Evolutionary conservation across 2,329 filamentous ascomycete genomes (phyloP).

Genomic region (Diplocarpon rosae): DNA sequence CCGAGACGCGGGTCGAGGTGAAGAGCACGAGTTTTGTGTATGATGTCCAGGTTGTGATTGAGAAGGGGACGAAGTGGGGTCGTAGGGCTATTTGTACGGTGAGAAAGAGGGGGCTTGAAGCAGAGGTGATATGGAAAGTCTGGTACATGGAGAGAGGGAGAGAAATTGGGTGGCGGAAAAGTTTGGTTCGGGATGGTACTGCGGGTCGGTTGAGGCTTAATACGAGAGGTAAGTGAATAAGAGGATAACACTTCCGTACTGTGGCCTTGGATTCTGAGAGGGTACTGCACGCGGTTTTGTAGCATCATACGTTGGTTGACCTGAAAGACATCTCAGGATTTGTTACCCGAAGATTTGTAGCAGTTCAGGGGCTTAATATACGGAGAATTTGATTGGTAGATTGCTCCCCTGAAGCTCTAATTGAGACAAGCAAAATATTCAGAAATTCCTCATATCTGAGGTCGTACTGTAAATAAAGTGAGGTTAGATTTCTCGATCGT

Average conservation of each 20-base stretch:
- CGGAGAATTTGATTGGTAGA: too few relatives aligned
- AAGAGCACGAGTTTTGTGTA: slow-evolving; percentile 48
- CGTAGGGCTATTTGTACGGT: slow-evolving; percentile 34
- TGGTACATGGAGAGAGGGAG: slow-evolving; percentile 40
- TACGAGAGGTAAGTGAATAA: not conserved
- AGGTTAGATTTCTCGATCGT: too few relatives aligned
- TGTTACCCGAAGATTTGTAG: too few relatives aligned
- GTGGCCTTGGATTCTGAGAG: too few relatives aligned
- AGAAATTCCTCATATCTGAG: too few relatives aligned
- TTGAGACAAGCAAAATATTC: too few relatives aligned
- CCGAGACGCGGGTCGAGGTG: slow-evolving; percentile 42
- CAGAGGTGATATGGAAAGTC: slow-evolving; percentile 26
- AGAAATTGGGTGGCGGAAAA: slow-evolving; percentile 39
- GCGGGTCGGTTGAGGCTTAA: slow-evolving; percentile 14
- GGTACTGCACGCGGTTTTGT: too few relatives aligned
- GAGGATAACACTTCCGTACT: not conserved
- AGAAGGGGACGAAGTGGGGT: slow-evolving; percentile 35
- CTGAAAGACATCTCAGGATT: too few relatives aligned
- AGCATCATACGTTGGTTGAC: too few relatives aligned
- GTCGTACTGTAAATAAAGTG: too few relatives aligned
- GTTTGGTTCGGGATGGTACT: slow-evolving; percentile 44
- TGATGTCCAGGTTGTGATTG: slow-evolving; percentile 39
- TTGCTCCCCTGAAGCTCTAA: too few relatives aligned
- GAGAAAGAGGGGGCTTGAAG: slow-evolving; percentile 35
- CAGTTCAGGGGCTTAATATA: too few relatives aligned